These are phyloP conservation scores for Mortierella sp. DNA, from an alignment of 371 early-diverging fungal species.

Conservation along the genomic window DNA sequence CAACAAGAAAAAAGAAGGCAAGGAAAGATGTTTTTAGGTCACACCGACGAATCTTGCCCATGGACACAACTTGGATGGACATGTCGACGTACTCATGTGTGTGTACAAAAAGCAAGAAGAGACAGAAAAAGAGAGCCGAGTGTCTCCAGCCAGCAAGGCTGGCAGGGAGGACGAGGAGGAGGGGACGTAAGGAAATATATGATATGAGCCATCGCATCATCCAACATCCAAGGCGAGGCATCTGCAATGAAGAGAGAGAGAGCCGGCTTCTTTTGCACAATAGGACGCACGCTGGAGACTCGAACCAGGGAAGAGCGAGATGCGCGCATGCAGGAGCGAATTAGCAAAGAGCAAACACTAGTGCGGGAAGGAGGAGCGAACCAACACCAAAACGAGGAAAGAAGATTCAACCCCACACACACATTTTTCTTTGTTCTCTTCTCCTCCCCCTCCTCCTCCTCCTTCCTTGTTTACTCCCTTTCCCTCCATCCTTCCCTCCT, in stretches of 20 bases:
- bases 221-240: background rate
- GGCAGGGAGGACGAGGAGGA: background rate
- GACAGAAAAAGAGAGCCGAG: background rate
- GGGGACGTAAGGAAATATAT: background rate
- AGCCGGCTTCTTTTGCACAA: background rate
- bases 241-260: background rate
- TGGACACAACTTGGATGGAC: conserved; percentile 21
- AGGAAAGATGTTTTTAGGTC: background rate
- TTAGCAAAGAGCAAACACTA: background rate
- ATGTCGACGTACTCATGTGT: background rate
- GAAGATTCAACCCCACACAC: background rate
- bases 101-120: background rate
- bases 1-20: background rate
- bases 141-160: background rate
- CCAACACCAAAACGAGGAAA: background rate
- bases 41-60: conserved; percentile 34
- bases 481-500: background rate
- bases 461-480: too few species aligned
- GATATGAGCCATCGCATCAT: conserved; percentile 3
- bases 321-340: too few species aligned
- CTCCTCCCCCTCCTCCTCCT: background rate
- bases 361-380: background rate
- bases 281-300: background rate
- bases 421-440: background rate
- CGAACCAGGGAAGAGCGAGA: background rate